These are phyloP conservation scores for Phyllachora maydis DNA, from an alignment of 2,329 filamentous ascomycete genomes.

Conservation along the genomic window DNA sequence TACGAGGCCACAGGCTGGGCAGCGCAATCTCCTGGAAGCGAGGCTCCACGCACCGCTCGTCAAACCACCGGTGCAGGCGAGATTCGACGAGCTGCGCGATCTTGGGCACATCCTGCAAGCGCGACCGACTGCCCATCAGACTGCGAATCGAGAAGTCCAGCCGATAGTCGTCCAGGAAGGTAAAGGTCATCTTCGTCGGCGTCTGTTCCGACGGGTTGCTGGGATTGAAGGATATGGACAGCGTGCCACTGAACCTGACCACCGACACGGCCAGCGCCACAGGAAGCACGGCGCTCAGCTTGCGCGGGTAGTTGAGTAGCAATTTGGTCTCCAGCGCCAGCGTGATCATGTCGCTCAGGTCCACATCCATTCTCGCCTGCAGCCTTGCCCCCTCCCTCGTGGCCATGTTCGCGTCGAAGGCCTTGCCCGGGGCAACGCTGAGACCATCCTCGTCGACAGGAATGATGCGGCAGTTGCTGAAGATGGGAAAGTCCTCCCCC, in stretches of 20 bases:
- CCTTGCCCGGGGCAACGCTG: slow-evolving; percentile 29
- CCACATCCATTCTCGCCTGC: slow-evolving; percentile 92
- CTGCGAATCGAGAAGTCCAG: slow-evolving; percentile 68
- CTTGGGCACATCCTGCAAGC: slow-evolving; percentile 71
- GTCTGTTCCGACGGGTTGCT: slow-evolving; percentile 45
- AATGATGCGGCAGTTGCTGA: slow-evolving; percentile 93
- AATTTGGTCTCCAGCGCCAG: slow-evolving; percentile 87
- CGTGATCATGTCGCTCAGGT: slow-evolving; percentile 89
- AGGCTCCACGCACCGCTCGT: slow-evolving; percentile 69
- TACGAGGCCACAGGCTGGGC: slow-evolving; percentile 65
- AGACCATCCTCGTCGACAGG: slow-evolving; percentile 59
- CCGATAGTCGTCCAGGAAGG: slow-evolving; percentile 76
- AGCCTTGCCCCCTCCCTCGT: slow-evolving; percentile 50
- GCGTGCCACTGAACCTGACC: slow-evolving; percentile 81
- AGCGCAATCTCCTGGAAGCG: slow-evolving; percentile 74
- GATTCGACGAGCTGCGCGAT: slow-evolving; percentile 70
- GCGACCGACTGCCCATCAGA: slow-evolving; percentile 57
- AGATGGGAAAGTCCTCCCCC: slow-evolving; percentile 94
- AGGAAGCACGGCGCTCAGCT: slow-evolving; percentile 69
- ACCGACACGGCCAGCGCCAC: slow-evolving; percentile 84
- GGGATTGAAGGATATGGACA: slow-evolving; percentile 85
- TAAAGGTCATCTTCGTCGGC: slow-evolving; percentile 83
- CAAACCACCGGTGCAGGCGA: slow-evolving; percentile 68
- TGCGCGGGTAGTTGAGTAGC: slow-evolving; percentile 85
- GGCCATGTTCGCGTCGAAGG: slow-evolving; percentile 28